Conservation (phyloP, 179 eudicot genomes). For the Silene coronaria region DNA sequence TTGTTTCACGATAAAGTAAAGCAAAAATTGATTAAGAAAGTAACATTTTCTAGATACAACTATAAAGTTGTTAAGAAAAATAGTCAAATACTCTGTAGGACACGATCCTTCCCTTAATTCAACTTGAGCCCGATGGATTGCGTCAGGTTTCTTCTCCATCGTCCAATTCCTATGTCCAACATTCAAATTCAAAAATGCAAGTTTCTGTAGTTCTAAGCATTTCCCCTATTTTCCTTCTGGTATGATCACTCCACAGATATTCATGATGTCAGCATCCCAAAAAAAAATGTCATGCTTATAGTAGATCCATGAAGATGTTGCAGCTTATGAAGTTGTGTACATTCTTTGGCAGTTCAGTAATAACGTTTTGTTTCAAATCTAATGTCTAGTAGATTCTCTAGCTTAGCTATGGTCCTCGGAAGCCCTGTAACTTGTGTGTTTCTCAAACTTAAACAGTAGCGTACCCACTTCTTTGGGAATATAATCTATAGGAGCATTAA, state of each 20-base stretch:
- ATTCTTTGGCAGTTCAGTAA: constrained; percentile 17
- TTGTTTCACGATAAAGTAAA: too few relatives aligned
- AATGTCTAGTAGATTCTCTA: constrained; percentile 26
- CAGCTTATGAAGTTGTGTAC: constrained; percentile 13
- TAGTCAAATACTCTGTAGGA: too few relatives aligned
- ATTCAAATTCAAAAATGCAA: constrained; percentile 19
- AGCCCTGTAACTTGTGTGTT: constrained; percentile 16
- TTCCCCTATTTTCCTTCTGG: constrained; percentile 8
- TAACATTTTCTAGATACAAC: too few relatives aligned
- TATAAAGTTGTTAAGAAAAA: too few relatives aligned
- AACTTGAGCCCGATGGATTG: too few relatives aligned
- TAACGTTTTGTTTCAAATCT: constrained; percentile 20
- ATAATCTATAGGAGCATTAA: too few relatives aligned
- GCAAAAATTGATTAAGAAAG: too few relatives aligned
- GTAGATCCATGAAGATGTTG: constrained; percentile 16
- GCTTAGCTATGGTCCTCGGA: constrained; percentile 30
- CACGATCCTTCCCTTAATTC: too few relatives aligned
- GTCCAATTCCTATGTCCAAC: not conserved
- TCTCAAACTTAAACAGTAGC: too few relatives aligned
- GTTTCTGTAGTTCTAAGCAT: constrained; percentile 16
- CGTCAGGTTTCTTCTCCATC: constrained; percentile 9
- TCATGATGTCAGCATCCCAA: not conserved
- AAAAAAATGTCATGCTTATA: not conserved
- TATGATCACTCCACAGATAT: constrained; percentile 12
- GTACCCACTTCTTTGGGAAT: too few relatives aligned